Conservation (phyloP, 2,329 filamentous ascomycete genomes). For the Botrytis deweyae region DNA sequence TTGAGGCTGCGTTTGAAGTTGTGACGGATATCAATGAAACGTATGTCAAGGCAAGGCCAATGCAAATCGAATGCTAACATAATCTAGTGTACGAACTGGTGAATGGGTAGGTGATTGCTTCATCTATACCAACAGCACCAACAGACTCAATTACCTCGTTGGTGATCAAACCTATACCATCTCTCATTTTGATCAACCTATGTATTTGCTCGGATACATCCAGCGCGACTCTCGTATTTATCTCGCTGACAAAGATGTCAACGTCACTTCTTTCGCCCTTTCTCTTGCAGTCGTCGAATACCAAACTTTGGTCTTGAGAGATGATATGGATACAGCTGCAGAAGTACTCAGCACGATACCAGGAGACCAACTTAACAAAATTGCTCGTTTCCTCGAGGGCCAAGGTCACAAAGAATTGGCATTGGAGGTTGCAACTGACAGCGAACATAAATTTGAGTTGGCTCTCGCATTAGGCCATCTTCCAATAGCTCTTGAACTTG, state of each 20-base stretch:
- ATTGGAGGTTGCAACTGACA: slow-evolving; percentile 88
- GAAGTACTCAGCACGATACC: slow-evolving; percentile 84
- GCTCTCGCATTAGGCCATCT: slow-evolving; percentile 80
- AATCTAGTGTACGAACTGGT: slow-evolving; percentile 75
- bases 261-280: slow-evolving; percentile 83
- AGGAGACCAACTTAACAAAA: slow-evolving; percentile 94
- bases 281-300: slow-evolving; percentile 94
- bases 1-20: slow-evolving; percentile 93
- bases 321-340: slow-evolving; percentile 86
- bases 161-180: slow-evolving; percentile 98
- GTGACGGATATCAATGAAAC: slow-evolving; percentile 93
- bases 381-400: slow-evolving; percentile 93
- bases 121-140: slow-evolving; percentile 96
- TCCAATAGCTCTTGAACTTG: slow-evolving; percentile 80
- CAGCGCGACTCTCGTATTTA: slow-evolving; percentile 95
- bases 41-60: slow-evolving; percentile 45
- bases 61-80: slow-evolving; percentile 29
- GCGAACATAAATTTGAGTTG: slow-evolving; percentile 95
- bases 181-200: slow-evolving; percentile 91
- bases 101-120: slow-evolving; percentile 99
- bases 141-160: slow-evolving; percentile 95
- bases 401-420: slow-evolving; percentile 97
- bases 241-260: slow-evolving; percentile 92
- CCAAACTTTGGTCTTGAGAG: slow-evolving; percentile 90
- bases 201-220: slow-evolving; percentile 95